Evolutionary conservation across 106 monocot species (phyloP), one percentile per base, ranked within the genome.

Genomic region (Ottelia alismoides): DNA sequence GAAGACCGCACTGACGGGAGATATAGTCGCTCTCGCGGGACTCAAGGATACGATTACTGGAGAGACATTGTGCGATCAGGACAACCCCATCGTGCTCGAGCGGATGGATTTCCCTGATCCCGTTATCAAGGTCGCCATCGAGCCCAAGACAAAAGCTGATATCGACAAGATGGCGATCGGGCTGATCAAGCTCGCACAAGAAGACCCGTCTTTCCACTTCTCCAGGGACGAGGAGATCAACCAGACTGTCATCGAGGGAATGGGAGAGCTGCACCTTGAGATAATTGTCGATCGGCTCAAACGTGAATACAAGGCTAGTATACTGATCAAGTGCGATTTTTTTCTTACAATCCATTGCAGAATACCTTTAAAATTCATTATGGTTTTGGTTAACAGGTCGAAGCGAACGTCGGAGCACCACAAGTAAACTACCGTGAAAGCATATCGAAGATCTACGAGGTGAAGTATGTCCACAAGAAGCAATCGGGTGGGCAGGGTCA

Each of bases 231-330:
- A 89, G 67, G 96, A 98, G 56, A 85, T 73, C 45, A 98, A 89
- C 76, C 96, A 98, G 64, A 98, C 96, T 65, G 85, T 98, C 32
- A 98, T 98, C 65, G 96, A 98, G 85, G 96, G 96, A 52, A 98
- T 98, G 96, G 96, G 96, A 26, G 96, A 98, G 61, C 79, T 98
- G 30, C 96, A 98, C 60, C 89, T 98, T 55, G 96, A 98, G 47
- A 98, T 98, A 65, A 98, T 98, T 52, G 96, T 98, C 25, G 96
- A 98, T 52, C 57, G 96, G 31, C 55, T 98, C 28, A 98, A 98
- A 55, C 76, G 96, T 31, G 96, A 98, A 57, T 89, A 72, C 67
- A 98, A 89, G 89, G 94, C 88, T 24, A 44, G 73, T 57, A 25
- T 30, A 52, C 57, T 58, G 6, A 43, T 43, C 40, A 7, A 43